Evolutionary conservation across 805 yeast species (phyloP).

Genomic region (Nakazawaea holstii): DNA sequence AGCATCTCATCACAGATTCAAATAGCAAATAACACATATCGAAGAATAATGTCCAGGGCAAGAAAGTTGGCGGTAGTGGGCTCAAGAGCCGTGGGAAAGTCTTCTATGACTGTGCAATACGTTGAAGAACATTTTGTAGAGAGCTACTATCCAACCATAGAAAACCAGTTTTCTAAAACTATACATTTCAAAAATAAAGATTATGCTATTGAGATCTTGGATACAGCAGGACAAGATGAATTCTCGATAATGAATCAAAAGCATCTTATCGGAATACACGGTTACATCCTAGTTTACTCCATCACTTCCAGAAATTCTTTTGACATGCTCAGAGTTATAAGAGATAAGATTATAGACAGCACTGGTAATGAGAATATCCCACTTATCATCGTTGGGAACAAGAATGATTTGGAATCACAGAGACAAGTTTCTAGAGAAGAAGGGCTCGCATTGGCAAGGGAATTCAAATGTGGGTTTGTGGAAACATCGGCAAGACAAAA

Average conservation of each 20-base stretch:
- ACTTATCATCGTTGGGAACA: conserved; percentile 43
- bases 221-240: conserved; percentile 94
- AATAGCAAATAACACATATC: too few species aligned
- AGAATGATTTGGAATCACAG: conserved; percentile 51
- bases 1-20: too few species aligned
- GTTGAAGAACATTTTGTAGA: conserved; percentile 88
- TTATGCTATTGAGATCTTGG: conserved; percentile 78
- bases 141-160: conserved; percentile 86
- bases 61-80: conserved; percentile 86
- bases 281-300: conserved; percentile 76
- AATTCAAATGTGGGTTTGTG: conserved; percentile 38
- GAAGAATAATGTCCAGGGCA: conserved; percentile 35
- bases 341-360: conserved; percentile 78
- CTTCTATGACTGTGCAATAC: conserved; percentile 77
- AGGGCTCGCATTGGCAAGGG: conserved; percentile 36
- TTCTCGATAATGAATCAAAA: conserved; percentile 75
- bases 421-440: conserved; percentile 53
- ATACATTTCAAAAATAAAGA: conserved; percentile 67
- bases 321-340: conserved; percentile 66
- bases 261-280: conserved; percentile 76
- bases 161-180: conserved; percentile 72
- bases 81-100: conserved; percentile 82
- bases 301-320: conserved; percentile 75
- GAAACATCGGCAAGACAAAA: conserved; percentile 47
- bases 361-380: conserved; percentile 45